Evolutionary conservation across 225 moss, liverwort and hornwort genomes (phyloP).

Genomic region (Lunularia cruciata): DNA sequence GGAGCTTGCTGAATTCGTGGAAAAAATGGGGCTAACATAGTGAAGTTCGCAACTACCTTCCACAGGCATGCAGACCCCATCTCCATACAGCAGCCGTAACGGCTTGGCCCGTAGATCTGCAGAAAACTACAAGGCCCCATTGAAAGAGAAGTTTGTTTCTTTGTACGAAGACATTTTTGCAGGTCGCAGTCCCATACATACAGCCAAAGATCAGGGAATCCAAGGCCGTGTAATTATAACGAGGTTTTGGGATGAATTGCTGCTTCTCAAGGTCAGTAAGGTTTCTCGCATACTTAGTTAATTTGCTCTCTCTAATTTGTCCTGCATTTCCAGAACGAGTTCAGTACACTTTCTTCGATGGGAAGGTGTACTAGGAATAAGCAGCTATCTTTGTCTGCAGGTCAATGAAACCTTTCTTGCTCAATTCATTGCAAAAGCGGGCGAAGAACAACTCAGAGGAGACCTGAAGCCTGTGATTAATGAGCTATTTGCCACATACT

Average conservation of each 20-base stretch:
- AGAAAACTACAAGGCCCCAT: slow-evolving; percentile 59
- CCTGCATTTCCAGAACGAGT: too few species aligned
- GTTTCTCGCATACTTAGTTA: too few species aligned
- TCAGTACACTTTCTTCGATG: too few species aligned
- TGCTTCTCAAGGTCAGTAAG: slow-evolving; percentile 69
- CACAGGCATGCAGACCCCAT: slow-evolving; percentile 42
- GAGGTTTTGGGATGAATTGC: slow-evolving; percentile 88
- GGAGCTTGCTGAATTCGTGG: too few species aligned
- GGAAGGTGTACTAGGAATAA: too few species aligned
- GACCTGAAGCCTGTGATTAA: slow-evolving; percentile 68
- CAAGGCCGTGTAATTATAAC: slow-evolving; percentile 70
- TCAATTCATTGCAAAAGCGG: slow-evolving; percentile 76
- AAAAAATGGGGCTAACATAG: too few species aligned
- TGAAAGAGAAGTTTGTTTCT: slow-evolving; percentile 90
- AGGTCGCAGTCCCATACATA: slow-evolving; percentile 72
- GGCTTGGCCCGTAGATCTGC: slow-evolving; percentile 52
- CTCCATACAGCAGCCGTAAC: slow-evolving; percentile 32
- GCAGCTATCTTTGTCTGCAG: slow-evolving; percentile 47
- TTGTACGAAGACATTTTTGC: slow-evolving; percentile 85
- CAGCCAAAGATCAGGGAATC: slow-evolving; percentile 80
- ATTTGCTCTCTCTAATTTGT: too few species aligned
- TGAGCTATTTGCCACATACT: slow-evolving; percentile 75
- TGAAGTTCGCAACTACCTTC: too few species aligned
- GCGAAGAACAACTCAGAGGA: slow-evolving; percentile 82
- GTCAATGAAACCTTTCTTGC: slow-evolving; percentile 80